phyloP scores from a whole-genome alignment of 2,329 filamentous ascomycete genomes.

The Epichloe elymi region DNA sequence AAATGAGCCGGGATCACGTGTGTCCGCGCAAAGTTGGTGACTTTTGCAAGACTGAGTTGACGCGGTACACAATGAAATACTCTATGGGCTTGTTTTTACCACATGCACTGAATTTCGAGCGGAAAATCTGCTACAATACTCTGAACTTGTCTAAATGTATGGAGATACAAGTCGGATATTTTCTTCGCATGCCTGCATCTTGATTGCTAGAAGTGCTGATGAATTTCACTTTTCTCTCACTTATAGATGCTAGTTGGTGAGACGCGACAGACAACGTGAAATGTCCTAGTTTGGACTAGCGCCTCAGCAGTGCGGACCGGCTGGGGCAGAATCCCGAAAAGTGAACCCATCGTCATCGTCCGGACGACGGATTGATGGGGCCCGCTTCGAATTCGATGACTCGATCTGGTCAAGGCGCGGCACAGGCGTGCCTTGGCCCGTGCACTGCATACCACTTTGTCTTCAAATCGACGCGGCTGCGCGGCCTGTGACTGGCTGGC shows the following conservation, averaged over 20 bases:
- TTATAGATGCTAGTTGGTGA: not conserved
- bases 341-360: not conserved
- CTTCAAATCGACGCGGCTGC: slow-evolving; percentile 1
- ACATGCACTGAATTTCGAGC: not conserved
- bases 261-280: slow-evolving; percentile 3
- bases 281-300: not conserved
- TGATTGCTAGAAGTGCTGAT: not conserved
- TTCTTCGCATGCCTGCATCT: not conserved
- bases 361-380: not conserved
- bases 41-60: not conserved
- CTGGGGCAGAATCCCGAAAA: not conserved
- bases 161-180: not conserved
- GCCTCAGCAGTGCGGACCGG: not conserved
- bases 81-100: not conserved
- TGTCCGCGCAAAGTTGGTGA: not conserved
- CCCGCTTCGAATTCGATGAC: not conserved
- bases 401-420: not conserved
- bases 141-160: too few relatives aligned
- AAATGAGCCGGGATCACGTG: slow-evolving; percentile 1
- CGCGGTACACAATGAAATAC: not conserved
- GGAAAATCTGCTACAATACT: too few relatives aligned
- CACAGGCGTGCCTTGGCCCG: not conserved
- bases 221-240: not conserved
- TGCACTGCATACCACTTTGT: not conserved
- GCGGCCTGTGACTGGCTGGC: slow-evolving; percentile 2